Conservation (phyloP, 2,329 filamentous ascomycete genomes). For the Chaetomium globosum region DNA sequence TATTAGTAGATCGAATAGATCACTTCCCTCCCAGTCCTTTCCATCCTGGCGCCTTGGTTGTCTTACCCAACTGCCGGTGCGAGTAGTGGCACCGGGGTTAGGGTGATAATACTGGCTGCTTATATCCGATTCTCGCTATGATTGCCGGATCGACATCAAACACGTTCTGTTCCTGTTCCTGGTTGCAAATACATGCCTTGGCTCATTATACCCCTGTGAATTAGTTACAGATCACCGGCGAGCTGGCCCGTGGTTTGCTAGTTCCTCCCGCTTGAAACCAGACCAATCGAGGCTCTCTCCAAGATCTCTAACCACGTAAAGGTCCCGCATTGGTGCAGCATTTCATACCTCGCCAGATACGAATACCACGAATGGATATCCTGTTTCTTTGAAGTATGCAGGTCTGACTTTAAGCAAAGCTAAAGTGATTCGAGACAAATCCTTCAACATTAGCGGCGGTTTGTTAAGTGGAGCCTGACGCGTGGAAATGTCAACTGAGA, state of each 20-base stretch:
- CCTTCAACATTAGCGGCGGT: not conserved
- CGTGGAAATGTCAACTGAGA: not conserved
- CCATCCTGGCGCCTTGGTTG: not conserved
- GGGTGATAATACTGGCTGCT: not conserved
- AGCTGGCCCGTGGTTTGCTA: not conserved
- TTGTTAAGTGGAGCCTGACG: slow-evolving; percentile 2
- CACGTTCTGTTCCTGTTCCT: not conserved
- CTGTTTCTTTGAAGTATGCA: not conserved
- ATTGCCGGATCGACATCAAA: not conserved
- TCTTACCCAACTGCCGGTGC: not conserved
- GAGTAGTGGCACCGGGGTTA: not conserved
- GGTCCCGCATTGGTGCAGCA: slow-evolving; percentile 18
- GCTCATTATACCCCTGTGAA: not conserved
- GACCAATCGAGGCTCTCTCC: not conserved
- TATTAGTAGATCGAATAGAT: slow-evolving; percentile 3
- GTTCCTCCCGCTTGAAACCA: not conserved
- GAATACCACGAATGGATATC: not conserved
- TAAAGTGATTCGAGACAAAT: not conserved
- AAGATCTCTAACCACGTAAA: slow-evolving; percentile 13
- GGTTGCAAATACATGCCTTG: too few species aligned
- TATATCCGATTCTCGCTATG: not conserved
- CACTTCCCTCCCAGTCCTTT: not conserved
- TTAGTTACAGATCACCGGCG: not conserved
- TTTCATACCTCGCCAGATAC: not conserved
- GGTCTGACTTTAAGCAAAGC: not conserved